Evolutionary conservation across 768 basidiomycete genomes (phyloP).

Genomic region (Phaeotremella fagi): DNA sequence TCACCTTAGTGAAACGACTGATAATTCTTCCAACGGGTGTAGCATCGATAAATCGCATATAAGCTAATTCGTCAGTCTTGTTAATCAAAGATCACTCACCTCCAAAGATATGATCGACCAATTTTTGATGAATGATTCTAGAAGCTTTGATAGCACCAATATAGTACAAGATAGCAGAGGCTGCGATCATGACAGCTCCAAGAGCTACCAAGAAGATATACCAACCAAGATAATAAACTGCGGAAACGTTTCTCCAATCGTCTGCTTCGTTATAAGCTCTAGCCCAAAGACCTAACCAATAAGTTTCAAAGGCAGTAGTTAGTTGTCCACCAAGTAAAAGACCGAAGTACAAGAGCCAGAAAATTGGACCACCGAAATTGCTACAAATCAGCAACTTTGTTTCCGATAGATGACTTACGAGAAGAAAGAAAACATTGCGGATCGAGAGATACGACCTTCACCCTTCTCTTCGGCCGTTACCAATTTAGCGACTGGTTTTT

Average conservation of each 20-base stretch:
- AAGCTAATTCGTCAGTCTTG: constrained; percentile 6
- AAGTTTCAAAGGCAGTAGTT: constrained; percentile 35
- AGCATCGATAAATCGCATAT: constrained; percentile 37
- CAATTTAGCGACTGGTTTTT: constrained; percentile 35
- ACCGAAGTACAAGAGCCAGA: constrained; percentile 44
- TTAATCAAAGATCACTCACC: not conserved
- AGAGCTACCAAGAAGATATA: constrained; percentile 41
- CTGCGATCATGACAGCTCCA: constrained; percentile 18
- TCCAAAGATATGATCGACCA: constrained; percentile 40
- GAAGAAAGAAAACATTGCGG: constrained; percentile 40
- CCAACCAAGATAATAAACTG: constrained; percentile 42
- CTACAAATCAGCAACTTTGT: constrained; percentile 24
- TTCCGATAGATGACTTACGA: constrained; percentile 44
- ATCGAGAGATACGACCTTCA: constrained; percentile 43
- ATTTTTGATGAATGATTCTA: constrained; percentile 30
- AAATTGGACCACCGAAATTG: constrained; percentile 45
- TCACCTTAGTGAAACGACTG: constrained; percentile 41
- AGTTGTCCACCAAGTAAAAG: constrained; percentile 39
- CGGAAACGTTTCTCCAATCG: constrained; percentile 34
- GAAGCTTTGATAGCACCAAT: constrained; percentile 43
- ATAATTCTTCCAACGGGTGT: constrained; percentile 44
- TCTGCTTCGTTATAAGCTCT: constrained; percentile 35
- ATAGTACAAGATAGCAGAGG: constrained; percentile 28
- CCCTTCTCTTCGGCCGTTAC: constrained; percentile 46
- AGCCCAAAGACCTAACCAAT: constrained; percentile 47